A percentile compares a stretch with the other conserved stretches of the same genome.
These are phyloP conservation scores for Aspergillus luchuensis DNA, from an alignment of 2,329 filamentous ascomycete genomes.

Conservation along the genomic window DNA sequence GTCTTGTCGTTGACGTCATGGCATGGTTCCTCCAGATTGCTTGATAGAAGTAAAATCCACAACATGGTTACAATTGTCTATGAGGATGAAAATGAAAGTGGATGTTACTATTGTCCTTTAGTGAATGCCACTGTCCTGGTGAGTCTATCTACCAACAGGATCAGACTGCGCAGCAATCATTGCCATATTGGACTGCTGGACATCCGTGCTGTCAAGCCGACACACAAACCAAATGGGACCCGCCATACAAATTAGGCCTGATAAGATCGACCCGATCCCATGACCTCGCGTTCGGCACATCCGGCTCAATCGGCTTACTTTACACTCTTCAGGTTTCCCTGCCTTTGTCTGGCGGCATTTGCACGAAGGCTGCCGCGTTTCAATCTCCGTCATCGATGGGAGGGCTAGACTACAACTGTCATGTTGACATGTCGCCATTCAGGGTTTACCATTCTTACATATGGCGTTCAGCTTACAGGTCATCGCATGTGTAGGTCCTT, in stretches of 20 bases:
- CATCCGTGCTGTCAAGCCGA: constrained; percentile 8
- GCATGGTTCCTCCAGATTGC: not conserved
- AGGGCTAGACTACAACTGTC: too few relatives aligned
- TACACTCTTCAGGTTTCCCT: not conserved
- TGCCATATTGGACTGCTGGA: constrained; percentile 9
- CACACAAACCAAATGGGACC: not conserved
- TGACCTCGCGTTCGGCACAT: not conserved
- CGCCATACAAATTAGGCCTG: constrained; percentile 1
- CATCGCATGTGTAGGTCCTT: not conserved
- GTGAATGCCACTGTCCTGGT: not conserved
- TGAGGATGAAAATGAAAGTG: not conserved
- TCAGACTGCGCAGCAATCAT: constrained; percentile 5
- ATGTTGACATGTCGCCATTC: not conserved
- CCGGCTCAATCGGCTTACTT: not conserved
- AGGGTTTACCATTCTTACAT: not conserved
- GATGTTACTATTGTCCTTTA: not conserved
- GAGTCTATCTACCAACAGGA: not conserved
- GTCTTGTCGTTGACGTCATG: not conserved
- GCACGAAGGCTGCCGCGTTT: not conserved
- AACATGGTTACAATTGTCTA: not conserved
- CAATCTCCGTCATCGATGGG: not conserved
- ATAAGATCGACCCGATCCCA: constrained; percentile 7
- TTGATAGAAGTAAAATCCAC: not conserved
- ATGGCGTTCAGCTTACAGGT: not conserved
- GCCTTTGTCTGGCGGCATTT: not conserved